Percentiles rank a stretch among this genome's conserved stretches.
These are phyloP conservation scores for Cucumis cinereus DNA, from an alignment of 306 rosid species.

Conservation along the genomic window DNA sequence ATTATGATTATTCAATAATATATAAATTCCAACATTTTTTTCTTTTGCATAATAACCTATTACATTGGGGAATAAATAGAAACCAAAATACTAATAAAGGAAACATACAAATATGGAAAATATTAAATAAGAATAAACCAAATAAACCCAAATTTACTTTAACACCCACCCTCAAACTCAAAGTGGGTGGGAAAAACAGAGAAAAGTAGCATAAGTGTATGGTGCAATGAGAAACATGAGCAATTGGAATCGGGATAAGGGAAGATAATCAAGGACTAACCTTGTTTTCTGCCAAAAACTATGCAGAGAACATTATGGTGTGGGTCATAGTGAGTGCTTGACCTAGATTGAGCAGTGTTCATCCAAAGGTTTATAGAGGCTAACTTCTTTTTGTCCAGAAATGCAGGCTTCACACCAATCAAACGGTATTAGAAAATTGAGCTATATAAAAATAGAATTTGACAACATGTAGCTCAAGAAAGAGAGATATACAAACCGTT, in stretches of 20 bases:
- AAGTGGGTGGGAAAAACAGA: background rate
- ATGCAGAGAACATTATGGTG: constrained; percentile 80
- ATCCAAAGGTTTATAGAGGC: constrained; percentile 85
- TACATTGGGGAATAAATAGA: too few species aligned
- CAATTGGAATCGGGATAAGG: background rate
- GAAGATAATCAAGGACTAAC: constrained; percentile 16
- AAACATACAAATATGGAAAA: too few species aligned
- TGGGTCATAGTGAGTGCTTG: constrained; percentile 97
- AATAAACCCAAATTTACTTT: too few species aligned
- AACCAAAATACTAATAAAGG: too few species aligned
- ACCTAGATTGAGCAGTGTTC: constrained; percentile 76
- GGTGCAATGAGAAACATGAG: background rate
- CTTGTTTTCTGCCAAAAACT: constrained; percentile 83
- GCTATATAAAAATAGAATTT: background rate
- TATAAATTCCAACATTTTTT: too few species aligned
- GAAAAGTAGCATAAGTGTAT: background rate
- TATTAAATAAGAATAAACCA: too few species aligned
- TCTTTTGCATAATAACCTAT: too few species aligned
- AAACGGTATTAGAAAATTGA: constrained; percentile 1
- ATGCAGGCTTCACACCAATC: constrained; percentile 39
- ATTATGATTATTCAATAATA: too few species aligned
- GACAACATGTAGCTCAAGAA: background rate
- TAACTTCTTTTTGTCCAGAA: constrained; percentile 48
- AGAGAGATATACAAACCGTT: constrained; percentile 33
- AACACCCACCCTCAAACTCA: too few species aligned